A percentile compares a stretch with the other conserved stretches of the same genome.
phyloP scores from a whole-genome alignment of 208 protist species.

The Trypanosoma mega region DNA sequence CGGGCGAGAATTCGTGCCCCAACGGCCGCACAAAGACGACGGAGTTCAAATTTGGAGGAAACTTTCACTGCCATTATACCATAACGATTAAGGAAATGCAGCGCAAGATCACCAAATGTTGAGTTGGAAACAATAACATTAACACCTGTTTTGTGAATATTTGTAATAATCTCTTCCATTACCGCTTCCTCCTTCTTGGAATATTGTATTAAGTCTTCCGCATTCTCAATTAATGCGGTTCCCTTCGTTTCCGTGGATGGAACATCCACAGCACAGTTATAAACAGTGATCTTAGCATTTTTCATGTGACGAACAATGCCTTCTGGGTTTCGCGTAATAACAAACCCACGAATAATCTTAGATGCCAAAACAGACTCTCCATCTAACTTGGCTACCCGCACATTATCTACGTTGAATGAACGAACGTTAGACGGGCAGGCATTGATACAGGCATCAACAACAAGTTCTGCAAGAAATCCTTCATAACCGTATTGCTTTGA shows the following conservation, averaged over 20 bases:
- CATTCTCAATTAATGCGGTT: slow-evolving; percentile 97
- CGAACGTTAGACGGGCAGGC: slow-evolving; percentile 95
- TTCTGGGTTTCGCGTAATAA: slow-evolving; percentile 94
- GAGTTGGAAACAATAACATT: slow-evolving; percentile 98
- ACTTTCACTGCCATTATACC: slow-evolving; percentile 98
- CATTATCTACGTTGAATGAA: slow-evolving; percentile 99
- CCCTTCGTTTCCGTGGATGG: slow-evolving; percentile 98
- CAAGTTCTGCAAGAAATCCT: slow-evolving; percentile 92
- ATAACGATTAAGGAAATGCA: slow-evolving; percentile 99
- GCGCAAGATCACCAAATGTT: slow-evolving; percentile 97
- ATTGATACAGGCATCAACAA: slow-evolving; percentile 96
- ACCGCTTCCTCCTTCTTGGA: slow-evolving; percentile 96
- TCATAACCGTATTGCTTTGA: slow-evolving; percentile 98
- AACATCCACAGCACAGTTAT: slow-evolving; percentile 96
- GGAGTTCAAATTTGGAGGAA: slow-evolving; percentile 99
- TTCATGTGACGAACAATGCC: slow-evolving; percentile 92
- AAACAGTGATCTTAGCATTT: slow-evolving; percentile 98
- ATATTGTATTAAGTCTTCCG: slow-evolving; percentile 98
- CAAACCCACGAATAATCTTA: slow-evolving; percentile 96
- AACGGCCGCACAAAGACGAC: slow-evolving; percentile 96
- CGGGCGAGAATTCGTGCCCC: slow-evolving; percentile 94
- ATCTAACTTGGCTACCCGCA: slow-evolving; percentile 98
- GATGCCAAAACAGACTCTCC: slow-evolving; percentile 95
- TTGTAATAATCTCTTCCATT: slow-evolving; percentile 97
- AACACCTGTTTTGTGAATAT: slow-evolving; percentile 95